phyloP scores from a whole-genome alignment of 768 basidiomycete species.

The Suillus weaverae region DNA sequence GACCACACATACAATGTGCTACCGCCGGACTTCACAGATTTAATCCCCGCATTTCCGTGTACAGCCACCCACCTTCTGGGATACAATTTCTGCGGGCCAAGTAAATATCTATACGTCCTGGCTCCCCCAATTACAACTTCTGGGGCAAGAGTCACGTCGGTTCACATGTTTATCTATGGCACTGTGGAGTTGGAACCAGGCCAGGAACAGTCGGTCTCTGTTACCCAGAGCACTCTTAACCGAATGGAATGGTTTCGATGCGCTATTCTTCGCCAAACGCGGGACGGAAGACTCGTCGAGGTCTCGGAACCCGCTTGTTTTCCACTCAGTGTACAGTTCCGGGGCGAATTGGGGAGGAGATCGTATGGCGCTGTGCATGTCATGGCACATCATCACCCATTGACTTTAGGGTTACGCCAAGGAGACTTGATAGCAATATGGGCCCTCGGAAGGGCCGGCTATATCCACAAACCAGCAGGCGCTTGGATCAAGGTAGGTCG shows the following conservation, averaged over 20 bases:
- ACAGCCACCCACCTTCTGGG: neutral
- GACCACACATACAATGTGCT: neutral
- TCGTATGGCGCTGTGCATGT: neutral
- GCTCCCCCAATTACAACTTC: neutral
- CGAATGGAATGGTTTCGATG: slow-evolving; percentile 4
- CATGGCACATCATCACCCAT: neutral
- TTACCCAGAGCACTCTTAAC: neutral
- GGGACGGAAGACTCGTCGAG: neutral
- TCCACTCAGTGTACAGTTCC: neutral
- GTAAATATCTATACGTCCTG: neutral
- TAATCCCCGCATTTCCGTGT: neutral
- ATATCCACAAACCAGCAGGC: slow-evolving; percentile 1
- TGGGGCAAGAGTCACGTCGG: neutral
- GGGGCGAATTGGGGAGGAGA: neutral
- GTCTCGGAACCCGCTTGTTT: neutral
- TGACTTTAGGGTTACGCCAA: neutral
- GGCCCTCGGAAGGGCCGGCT: neutral
- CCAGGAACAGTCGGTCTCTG: neutral
- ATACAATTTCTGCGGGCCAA: neutral
- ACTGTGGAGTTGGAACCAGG: neutral
- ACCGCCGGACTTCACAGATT: neutral
- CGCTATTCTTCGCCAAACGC: neutral
- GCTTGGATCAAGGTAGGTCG: slow-evolving; percentile 1
- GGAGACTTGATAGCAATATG: slow-evolving; percentile 1
- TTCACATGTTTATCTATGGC: neutral